Percentiles rank a stretch among this genome's conserved stretches.
These are phyloP conservation scores for Ganoderma resinaceum DNA, from an alignment of 1,284 basidiomycete genomes.

Conservation along the genomic window DNA sequence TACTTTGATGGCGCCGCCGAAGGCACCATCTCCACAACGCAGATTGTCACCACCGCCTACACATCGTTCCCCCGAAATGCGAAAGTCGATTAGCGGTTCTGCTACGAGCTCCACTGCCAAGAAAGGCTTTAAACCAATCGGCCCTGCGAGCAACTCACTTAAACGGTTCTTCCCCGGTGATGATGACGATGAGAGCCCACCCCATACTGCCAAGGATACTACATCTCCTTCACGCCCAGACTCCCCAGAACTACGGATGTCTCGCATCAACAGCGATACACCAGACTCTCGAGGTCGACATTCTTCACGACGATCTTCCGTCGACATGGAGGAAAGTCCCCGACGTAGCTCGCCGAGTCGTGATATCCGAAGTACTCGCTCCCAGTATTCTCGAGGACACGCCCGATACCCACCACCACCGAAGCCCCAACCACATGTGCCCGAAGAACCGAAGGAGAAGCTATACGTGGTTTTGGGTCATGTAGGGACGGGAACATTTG, in stretches of 20 bases:
- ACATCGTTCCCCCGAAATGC: conserved; percentile 15
- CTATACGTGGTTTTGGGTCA: conserved; percentile 91
- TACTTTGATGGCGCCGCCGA: conserved; percentile 28
- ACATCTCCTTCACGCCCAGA: conserved; percentile 16
- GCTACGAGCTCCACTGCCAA: conserved; percentile 38
- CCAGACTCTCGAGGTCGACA: conserved; percentile 14
- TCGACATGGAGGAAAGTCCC: conserved; percentile 24
- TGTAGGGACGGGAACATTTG: conserved; percentile 99
- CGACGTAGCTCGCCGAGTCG: conserved; percentile 6
- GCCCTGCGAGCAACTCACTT: conserved; percentile 60
- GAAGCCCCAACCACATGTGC: conserved; percentile 6
- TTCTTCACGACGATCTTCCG: conserved; percentile 16
- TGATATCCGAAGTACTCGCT: neutral
- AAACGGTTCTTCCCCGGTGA: conserved; percentile 78
- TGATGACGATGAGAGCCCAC: conserved; percentile 59
- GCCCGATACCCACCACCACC: conserved; percentile 1
- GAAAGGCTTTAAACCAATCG: conserved; percentile 72
- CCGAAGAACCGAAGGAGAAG: conserved; percentile 51
- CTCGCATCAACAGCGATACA: conserved; percentile 23
- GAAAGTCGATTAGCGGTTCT: conserved; percentile 9
- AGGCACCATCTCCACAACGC: conserved; percentile 17
- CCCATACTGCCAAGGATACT: conserved; percentile 20
- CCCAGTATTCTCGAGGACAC: neutral
- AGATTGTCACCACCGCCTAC: conserved; percentile 20
- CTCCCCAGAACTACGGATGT: conserved; percentile 27